A percentile compares a stretch with the other conserved stretches of the same genome.
Evolutionary conservation across 2,329 filamentous ascomycete species (phyloP).

Genomic region (Penicillium sp.): DNA sequence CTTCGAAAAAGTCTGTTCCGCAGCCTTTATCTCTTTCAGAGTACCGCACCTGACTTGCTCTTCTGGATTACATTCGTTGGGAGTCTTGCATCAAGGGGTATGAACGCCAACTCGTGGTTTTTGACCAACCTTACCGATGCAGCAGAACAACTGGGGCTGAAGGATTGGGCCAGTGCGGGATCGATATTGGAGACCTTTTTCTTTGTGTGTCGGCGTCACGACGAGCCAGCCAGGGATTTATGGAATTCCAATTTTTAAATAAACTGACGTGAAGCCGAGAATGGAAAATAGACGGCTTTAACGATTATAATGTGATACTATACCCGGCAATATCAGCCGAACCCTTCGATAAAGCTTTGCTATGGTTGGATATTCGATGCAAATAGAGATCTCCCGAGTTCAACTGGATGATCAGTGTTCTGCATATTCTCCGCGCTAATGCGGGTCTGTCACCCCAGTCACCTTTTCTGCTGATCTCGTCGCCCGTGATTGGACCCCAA

Average conservation of each 20-base stretch:
- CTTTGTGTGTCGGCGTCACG: constrained; percentile 6
- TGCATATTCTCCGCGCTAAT: constrained; percentile 22
- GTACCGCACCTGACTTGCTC: constrained; percentile 9
- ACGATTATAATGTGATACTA: not conserved
- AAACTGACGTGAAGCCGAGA: not conserved
- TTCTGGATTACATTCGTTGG: constrained; percentile 21
- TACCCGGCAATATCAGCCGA: not conserved
- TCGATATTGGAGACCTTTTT: constrained; percentile 14
- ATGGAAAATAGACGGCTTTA: not conserved
- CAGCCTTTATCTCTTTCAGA: not conserved
- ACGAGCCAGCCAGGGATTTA: constrained; percentile 10
- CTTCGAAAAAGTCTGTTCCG: constrained; percentile 8
- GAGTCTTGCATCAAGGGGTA: constrained; percentile 17
- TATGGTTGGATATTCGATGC: not conserved
- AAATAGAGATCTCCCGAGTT: not conserved
- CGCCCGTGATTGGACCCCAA: constrained; percentile 15
- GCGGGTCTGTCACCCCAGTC: constrained; percentile 22
- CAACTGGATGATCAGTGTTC: not conserved
- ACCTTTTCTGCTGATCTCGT: constrained; percentile 13
- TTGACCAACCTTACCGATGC: constrained; percentile 7
- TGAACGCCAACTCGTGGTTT: constrained; percentile 15
- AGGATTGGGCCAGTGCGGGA: constrained; percentile 11
- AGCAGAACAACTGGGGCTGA: constrained; percentile 5
- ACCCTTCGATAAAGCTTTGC: not conserved
- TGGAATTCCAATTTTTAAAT: constrained; percentile 4